A percentile compares a stretch with the other conserved stretches of the same genome.
These are phyloP conservation scores for Isabelozyma gotoi DNA, from an alignment of 805 yeast species.

Conservation along the genomic window DNA sequence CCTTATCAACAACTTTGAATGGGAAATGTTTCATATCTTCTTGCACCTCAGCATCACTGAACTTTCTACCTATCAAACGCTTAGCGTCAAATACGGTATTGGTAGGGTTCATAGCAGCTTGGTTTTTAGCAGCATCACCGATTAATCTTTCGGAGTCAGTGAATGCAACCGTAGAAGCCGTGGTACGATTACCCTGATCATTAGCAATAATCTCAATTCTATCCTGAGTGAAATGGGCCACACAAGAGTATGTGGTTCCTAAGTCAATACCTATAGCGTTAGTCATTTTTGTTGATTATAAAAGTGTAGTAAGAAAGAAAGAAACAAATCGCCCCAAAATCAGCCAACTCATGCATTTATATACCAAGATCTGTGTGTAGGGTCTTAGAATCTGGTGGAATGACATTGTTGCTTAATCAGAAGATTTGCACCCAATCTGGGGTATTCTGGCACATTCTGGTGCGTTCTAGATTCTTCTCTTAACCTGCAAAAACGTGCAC, in stretches of 20 bases:
- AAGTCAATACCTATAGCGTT: constrained; percentile 81
- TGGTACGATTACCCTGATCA: constrained; percentile 98
- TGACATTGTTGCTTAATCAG: background rate
- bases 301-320: background rate
- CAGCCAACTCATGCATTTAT: background rate
- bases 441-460: background rate
- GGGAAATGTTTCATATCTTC: constrained; percentile 87
- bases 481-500: too few species aligned
- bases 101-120: constrained; percentile 93
- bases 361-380: background rate
- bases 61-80: constrained; percentile 86
- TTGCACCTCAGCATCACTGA: constrained; percentile 74
- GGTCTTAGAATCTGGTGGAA: background rate
- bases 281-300: constrained; percentile 12
- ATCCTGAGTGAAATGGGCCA: constrained; percentile 68
- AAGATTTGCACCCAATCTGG: background rate
- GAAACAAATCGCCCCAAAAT: too few species aligned
- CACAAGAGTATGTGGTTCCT: constrained; percentile 98
- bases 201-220: constrained; percentile 94
- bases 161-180: constrained; percentile 96
- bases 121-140: constrained; percentile 98
- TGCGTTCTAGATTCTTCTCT: background rate
- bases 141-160: constrained; percentile 92
- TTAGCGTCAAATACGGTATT: constrained; percentile 96
- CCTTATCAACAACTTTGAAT: constrained; percentile 72